Conservation (phyloP, 73 alveolate genomes). For the Loxodes magnus region DNA sequence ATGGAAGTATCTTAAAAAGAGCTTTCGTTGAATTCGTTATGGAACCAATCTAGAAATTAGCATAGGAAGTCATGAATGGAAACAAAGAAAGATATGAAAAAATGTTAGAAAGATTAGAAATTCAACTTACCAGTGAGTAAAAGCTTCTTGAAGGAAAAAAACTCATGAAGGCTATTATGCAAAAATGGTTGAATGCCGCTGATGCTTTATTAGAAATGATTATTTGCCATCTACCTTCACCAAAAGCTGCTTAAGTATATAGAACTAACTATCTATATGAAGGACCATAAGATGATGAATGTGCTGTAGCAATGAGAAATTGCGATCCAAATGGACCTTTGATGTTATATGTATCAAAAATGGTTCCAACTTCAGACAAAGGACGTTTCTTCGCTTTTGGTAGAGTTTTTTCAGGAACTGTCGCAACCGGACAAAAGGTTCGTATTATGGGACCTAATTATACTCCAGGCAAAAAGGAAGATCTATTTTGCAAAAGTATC, state of each 20-base stretch:
- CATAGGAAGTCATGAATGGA: constrained; percentile 73
- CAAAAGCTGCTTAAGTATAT: constrained; percentile 91
- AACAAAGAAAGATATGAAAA: constrained; percentile 76
- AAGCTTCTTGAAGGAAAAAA: not conserved
- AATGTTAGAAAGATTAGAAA: constrained; percentile 56
- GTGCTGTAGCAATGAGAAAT: constrained; percentile 82
- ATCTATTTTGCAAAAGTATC: constrained; percentile 79
- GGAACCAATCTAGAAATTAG: constrained; percentile 91
- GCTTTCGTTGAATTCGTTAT: constrained; percentile 88
- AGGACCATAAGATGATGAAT: constrained; percentile 98
- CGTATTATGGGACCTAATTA: constrained; percentile 99
- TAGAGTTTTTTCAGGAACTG: constrained; percentile 97
- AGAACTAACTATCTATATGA: constrained; percentile 95
- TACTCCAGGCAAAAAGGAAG: constrained; percentile 95
- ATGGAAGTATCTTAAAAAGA: constrained; percentile 72
- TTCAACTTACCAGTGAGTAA: constrained; percentile 26
- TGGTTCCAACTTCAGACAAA: constrained; percentile 97
- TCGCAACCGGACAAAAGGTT: constrained; percentile 94
- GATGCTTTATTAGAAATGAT: constrained; percentile 97
- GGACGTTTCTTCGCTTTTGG: constrained; percentile 99
- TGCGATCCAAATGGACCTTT: constrained; percentile 98
- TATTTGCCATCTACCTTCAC: constrained; percentile 96
- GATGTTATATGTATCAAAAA: constrained; percentile 96
- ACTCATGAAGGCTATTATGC: constrained; percentile 59
- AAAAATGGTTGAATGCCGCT: constrained; percentile 96